Conservation (phyloP, 768 basidiomycete genomes). For the Suillus subluteus region DNA sequence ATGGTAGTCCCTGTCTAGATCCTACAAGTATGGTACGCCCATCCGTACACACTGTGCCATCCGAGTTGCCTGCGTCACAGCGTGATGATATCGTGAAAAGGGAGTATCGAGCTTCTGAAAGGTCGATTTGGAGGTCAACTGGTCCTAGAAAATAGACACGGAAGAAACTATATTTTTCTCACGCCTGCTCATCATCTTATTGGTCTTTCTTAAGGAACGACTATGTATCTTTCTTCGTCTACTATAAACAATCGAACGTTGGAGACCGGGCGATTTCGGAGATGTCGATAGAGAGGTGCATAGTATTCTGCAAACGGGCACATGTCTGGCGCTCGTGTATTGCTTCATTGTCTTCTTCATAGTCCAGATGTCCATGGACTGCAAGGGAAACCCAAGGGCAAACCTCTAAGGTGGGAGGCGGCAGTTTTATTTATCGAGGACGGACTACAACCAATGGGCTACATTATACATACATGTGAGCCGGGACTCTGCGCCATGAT, state of each 20-base stretch:
- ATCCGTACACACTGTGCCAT: not conserved
- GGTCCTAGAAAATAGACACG: too few relatives aligned
- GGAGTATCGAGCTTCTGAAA: not conserved
- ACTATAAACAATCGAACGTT: conserved; percentile 36
- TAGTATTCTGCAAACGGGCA: conserved; percentile 1
- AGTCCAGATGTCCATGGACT: conserved; percentile 41
- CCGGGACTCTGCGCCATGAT: not conserved
- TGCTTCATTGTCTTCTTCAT: conserved; percentile 5
- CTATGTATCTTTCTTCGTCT: too few relatives aligned
- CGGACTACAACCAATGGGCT: not conserved
- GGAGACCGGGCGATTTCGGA: conserved; percentile 49
- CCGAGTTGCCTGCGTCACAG: not conserved
- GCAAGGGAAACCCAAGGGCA: not conserved
- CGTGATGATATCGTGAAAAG: not conserved
- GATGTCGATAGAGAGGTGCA: conserved; percentile 66
- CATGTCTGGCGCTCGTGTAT: conserved; percentile 5
- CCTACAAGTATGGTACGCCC: not conserved
- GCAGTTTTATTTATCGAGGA: not conserved
- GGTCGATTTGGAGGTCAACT: too few relatives aligned
- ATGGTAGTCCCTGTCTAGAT: not conserved
- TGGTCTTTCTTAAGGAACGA: not conserved
- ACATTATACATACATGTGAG: not conserved
- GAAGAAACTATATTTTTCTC: not conserved
- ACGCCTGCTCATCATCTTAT: not conserved
- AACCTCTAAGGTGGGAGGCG: not conserved